Conservation (phyloP, 2,329 filamentous ascomycete genomes). For the Neonectria faginata region DNA sequence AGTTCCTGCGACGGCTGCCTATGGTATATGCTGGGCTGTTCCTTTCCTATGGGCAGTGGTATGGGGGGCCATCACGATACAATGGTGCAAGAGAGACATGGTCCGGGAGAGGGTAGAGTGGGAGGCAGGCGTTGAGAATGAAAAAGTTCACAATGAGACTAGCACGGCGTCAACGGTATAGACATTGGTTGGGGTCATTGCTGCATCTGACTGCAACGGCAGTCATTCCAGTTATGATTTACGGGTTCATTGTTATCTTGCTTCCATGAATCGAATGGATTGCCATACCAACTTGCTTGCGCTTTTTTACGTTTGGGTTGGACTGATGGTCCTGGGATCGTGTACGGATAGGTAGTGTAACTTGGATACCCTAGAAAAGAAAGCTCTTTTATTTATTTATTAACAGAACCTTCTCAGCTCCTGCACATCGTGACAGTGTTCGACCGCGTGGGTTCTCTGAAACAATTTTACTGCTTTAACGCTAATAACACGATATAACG, state of each 20-base stretch:
- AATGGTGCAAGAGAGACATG: constrained; percentile 54
- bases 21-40: constrained; percentile 55
- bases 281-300: not conserved
- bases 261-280: constrained; percentile 5
- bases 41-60: constrained; percentile 53
- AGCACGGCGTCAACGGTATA: constrained; percentile 22
- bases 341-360: too few relatives aligned
- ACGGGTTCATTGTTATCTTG: not conserved
- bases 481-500: not conserved
- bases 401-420: not conserved
- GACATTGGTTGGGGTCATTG: constrained; percentile 21
- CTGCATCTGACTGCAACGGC: not conserved
- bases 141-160: constrained; percentile 26
- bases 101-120: constrained; percentile 53
- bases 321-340: not conserved
- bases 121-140: constrained; percentile 46
- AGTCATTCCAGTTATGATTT: constrained; percentile 9
- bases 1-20: constrained; percentile 52
- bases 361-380: constrained; percentile 2
- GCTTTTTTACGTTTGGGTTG: not conserved
- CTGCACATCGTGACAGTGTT: not conserved
- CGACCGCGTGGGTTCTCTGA: not conserved
- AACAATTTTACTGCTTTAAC: not conserved
- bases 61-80: constrained; percentile 51
- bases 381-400: not conserved